A percentile compares a stretch with the other conserved stretches of the same genome.
Evolutionary conservation across 164 flowering plant genomes (phyloP).

Genomic region (Stephania yunnanensis): DNA sequence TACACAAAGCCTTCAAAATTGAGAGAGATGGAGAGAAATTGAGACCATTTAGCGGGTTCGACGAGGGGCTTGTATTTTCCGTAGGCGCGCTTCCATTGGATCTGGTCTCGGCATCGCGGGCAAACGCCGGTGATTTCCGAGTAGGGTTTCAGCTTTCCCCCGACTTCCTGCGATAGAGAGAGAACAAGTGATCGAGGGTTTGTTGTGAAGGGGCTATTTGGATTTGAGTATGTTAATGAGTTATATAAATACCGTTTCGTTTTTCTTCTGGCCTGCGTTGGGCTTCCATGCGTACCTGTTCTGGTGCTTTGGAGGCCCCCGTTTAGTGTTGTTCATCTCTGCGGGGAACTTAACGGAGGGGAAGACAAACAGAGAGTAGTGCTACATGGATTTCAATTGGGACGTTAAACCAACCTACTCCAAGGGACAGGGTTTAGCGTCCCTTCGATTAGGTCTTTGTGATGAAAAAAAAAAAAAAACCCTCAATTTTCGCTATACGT

Average conservation of each 20-base stretch:
- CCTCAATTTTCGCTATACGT: too few relatives aligned
- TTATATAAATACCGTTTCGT: conserved; percentile 56
- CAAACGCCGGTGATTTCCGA: conserved; percentile 88
- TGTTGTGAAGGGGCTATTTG: not conserved
- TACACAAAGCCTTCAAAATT: not conserved
- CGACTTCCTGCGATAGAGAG: conserved; percentile 53
- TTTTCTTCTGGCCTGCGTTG: conserved; percentile 55
- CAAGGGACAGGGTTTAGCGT: too few relatives aligned
- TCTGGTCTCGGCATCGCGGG: conserved; percentile 74
- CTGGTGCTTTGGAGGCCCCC: conserved; percentile 69
- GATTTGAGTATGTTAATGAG: not conserved
- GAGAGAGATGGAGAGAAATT: not conserved
- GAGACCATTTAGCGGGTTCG: conserved; percentile 85
- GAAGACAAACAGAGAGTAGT: too few relatives aligned
- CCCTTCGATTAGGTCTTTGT: too few relatives aligned
- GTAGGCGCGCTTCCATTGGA: conserved; percentile 95
- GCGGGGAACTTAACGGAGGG: too few relatives aligned
- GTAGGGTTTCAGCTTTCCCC: conserved; percentile 65
- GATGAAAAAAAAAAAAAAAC: too few relatives aligned
- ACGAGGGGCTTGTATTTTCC: conserved; percentile 87
- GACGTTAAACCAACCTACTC: too few relatives aligned
- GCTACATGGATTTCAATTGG: too few relatives aligned
- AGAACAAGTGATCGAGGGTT: not conserved
- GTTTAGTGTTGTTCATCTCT: conserved; percentile 12
- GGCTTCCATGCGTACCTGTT: conserved; percentile 82